Conservation (phyloP, 208 protist genomes). For the Herpetomonas tarakana region DNA sequence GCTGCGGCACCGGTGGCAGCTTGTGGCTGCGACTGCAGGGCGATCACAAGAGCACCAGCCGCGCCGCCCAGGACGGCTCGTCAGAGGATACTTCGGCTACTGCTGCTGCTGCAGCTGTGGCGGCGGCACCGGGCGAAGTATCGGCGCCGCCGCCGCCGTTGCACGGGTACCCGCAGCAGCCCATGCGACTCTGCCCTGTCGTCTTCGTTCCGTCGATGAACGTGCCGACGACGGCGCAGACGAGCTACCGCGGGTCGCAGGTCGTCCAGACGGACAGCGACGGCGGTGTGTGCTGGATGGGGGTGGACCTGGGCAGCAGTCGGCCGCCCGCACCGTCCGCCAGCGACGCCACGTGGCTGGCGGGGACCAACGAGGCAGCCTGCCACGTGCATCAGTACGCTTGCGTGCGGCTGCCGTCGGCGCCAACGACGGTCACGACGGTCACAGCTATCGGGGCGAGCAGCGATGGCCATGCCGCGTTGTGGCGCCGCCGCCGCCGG, state of each 20-base stretch:
- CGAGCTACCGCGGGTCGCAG: not conserved
- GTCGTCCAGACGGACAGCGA: not conserved
- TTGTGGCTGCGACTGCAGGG: not conserved
- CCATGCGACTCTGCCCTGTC: not conserved
- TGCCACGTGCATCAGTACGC: slow-evolving; percentile 1
- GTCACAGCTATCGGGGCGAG: not conserved
- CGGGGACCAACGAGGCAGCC: not conserved
- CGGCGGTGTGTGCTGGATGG: not conserved
- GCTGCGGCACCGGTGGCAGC: slow-evolving; percentile 4
- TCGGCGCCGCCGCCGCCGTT: too few species aligned
- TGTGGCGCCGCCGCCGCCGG: slow-evolving; percentile 15
- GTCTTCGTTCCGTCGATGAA: not conserved
- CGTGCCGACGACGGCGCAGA: not conserved
- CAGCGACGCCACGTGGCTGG: not conserved
- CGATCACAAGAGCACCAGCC: not conserved
- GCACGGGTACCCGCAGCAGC: not conserved
- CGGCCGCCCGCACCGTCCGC: too few species aligned
- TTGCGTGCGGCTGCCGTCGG: slow-evolving; percentile 10
- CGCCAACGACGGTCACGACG: slow-evolving; percentile 18
- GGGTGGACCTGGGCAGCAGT: not conserved
- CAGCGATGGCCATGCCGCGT: slow-evolving; percentile 1
- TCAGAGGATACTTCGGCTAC: too few species aligned
- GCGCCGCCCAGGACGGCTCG: too few species aligned
- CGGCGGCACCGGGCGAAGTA: too few species aligned
- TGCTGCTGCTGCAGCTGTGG: too few species aligned